Conservation (phyloP, 768 basidiomycete genomes). For the Vararia minispora region DNA sequence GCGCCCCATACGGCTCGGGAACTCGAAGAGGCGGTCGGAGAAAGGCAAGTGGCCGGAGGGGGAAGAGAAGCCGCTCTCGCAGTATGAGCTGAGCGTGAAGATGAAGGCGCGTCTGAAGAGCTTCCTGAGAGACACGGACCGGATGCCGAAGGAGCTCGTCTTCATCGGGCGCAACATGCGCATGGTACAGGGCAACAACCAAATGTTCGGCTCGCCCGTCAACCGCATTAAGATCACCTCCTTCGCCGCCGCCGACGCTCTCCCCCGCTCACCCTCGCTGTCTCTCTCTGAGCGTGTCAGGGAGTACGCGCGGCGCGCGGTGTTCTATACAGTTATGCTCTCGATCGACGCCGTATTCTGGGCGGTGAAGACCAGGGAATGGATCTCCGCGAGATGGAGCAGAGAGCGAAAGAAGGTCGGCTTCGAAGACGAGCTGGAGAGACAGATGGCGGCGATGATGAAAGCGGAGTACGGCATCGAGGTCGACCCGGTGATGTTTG, state of each 20-base stretch:
- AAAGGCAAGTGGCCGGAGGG: conserved; percentile 13
- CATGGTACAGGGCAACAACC: conserved; percentile 54
- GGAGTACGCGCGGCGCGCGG: conserved; percentile 47
- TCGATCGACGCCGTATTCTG: conserved; percentile 67
- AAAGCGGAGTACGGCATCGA: conserved; percentile 9
- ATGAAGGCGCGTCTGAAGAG: conserved; percentile 59
- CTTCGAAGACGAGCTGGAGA: conserved; percentile 8
- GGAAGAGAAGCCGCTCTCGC: conserved; percentile 27
- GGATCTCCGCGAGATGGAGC: conserved; percentile 12
- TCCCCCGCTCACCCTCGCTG: conserved; percentile 34
- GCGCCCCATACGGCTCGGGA: conserved; percentile 40
- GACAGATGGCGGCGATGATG: conserved; percentile 7
- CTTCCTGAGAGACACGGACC: conserved; percentile 65
- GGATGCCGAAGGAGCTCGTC: conserved; percentile 66
- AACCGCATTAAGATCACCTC: conserved; percentile 88
- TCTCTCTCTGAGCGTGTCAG: conserved; percentile 28
- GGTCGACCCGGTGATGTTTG: conserved; percentile 4
- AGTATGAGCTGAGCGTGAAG: conserved; percentile 57
- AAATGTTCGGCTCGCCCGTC: conserved; percentile 74
- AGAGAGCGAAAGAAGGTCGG: neutral
- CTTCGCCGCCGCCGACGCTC: conserved; percentile 65
- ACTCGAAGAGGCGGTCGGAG: no score
- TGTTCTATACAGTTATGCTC: conserved; percentile 57
- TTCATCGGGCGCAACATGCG: conserved; percentile 75
- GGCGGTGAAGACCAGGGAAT: conserved; percentile 40